Conservation (phyloP, 768 basidiomycete genomes). For the Leccinum sublutescens region DNA sequence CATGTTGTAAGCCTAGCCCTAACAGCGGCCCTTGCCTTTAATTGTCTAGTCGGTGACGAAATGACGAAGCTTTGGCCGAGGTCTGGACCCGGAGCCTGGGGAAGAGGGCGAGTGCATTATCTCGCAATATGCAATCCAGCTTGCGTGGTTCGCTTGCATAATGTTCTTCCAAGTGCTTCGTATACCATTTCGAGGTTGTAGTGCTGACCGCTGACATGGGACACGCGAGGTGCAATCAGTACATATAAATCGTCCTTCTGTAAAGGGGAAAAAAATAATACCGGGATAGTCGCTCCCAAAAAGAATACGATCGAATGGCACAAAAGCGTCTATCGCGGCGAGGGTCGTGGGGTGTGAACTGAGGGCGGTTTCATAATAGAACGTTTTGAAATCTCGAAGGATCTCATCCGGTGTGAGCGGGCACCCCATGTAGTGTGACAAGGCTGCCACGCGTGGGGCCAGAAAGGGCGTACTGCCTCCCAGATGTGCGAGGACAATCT, state of each 20-base stretch:
- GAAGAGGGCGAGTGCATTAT: conserved; percentile 55
- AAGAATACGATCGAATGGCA: conserved; percentile 49
- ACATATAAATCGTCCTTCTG: background rate
- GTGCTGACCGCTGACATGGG: conserved; percentile 51
- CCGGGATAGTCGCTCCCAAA: conserved; percentile 82
- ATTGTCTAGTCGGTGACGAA: background rate
- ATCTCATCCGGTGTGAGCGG: conserved; percentile 61
- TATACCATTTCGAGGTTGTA: conserved; percentile 61
- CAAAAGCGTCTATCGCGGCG: conserved; percentile 49
- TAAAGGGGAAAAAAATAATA: conserved; percentile 27
- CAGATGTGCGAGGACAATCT: conserved; percentile 69
- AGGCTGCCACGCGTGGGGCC: conserved; percentile 64
- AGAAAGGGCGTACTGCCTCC: conserved; percentile 69
- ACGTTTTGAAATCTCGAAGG: conserved; percentile 63
- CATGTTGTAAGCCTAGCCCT: conserved; percentile 8
- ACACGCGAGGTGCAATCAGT: conserved; percentile 1
- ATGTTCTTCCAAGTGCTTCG: conserved; percentile 48
- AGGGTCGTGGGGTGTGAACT: conserved; percentile 55
- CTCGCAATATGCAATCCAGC: conserved; percentile 43
- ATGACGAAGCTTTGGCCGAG: background rate
- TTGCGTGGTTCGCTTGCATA: conserved; percentile 40
- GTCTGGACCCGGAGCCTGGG: conserved; percentile 29
- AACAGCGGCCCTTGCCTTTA: background rate
- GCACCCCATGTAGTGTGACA: conserved; percentile 72
- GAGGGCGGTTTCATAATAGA: conserved; percentile 75